Base-by-base conservation (phyloP, 1,284 basidiomycete genomes). In the Boletus subluridellus region DNA sequence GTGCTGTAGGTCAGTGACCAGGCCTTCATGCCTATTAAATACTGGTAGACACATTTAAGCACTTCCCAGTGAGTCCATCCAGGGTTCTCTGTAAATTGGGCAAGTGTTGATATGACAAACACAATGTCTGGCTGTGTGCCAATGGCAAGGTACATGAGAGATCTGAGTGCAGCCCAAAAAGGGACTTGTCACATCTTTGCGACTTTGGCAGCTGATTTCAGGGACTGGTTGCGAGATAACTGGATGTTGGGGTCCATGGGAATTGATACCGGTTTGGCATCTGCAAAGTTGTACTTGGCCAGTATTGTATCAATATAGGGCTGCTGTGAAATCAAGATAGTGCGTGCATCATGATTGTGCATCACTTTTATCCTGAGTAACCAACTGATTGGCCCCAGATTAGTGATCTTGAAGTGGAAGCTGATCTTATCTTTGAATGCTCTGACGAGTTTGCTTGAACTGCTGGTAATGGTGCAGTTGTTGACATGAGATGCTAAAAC, bases 171-270 rank as follows among this genome's bases (percentile, higher is more conserved):
- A 1, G 24, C 32, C 12, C 15, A 2, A 3, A 7, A 53, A 4
- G 24, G 52, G 15, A 53, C 30, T 17, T 54, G 28, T 8, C 0
- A 5, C 41, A 37, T 58, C 1, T 0, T 14, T 5, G 58, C 32
- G 0, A 44, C 1, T 0, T 59, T 14, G 2, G 2, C n/a, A 0
- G 12, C 6, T 0, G 44, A 28, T 8, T 26, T 3, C 0, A 14
- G 44, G 2, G 14, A 45, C 8, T 45, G 26, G 0, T 6, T 8
- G 8, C 1, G 0, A 1, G 26, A 45, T 0, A 45, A 5, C 14
- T 45, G 44, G 8, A 8, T 0, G 1, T 26, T 44, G 2, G 24
- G 42, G 5, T 41, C 39, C 39, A 41, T 41, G 0, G 39, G 39
- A 0, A 21, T 41, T 1, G 39, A 21, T 0, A 41, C 4, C 0